These are phyloP conservation scores for Pythium insidiosum DNA, from an alignment of 352 stramenopile genomes.

Conservation along the genomic window DNA sequence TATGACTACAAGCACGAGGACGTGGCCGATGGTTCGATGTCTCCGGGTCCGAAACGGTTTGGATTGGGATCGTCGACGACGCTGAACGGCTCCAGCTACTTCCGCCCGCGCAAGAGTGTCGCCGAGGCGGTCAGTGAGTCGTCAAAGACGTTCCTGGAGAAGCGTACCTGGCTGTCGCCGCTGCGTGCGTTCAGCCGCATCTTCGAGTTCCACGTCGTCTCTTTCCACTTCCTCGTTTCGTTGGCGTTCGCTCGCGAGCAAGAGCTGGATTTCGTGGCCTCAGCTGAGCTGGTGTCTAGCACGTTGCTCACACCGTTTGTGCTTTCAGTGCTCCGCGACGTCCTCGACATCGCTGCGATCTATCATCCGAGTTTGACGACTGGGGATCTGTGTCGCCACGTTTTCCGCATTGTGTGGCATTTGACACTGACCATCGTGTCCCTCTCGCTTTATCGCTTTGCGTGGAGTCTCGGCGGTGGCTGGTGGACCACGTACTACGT, in stretches of 20 bases:
- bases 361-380: constrained; percentile 48
- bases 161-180: constrained; percentile 94
- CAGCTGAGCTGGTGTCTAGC: constrained; percentile 83
- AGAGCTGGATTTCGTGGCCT: constrained; percentile 84
- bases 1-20: constrained; percentile 92
- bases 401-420: constrained; percentile 77
- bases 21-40: constrained; percentile 54
- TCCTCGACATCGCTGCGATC: constrained; percentile 88
- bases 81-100: constrained; percentile 24
- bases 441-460: constrained; percentile 79
- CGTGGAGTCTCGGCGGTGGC: constrained; percentile 41
- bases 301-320: constrained; percentile 89
- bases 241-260: constrained; percentile 90
- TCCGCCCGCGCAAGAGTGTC: constrained; percentile 73
- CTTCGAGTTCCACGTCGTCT: constrained; percentile 96
- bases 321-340: constrained; percentile 85
- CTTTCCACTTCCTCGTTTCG: constrained; percentile 93
- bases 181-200: constrained; percentile 94
- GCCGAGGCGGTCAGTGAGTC: constrained; percentile 83
- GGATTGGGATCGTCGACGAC: constrained; percentile 29
- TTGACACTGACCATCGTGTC: constrained; percentile 46
- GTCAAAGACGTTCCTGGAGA: constrained; percentile 98
- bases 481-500: constrained; percentile 70
- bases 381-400: constrained; percentile 75
- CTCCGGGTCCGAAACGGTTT: constrained; percentile 49